Base-by-base conservation (phyloP, 106 monocot genomes). In the Dendrobium catenatum region DNA sequence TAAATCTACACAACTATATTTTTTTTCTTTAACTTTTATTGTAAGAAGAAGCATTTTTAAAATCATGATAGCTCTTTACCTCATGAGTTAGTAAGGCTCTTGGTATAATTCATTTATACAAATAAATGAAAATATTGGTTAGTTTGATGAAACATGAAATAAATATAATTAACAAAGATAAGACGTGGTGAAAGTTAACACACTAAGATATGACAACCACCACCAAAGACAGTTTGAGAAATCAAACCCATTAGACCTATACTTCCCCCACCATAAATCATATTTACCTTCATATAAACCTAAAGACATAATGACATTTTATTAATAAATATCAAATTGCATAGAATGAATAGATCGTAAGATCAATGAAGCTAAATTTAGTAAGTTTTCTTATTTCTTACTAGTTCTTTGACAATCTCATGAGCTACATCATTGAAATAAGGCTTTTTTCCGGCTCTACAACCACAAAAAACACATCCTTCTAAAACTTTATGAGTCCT, bases 251-350 rank as follows among this genome's bases (percentile, higher is more conserved):
- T 92, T 37, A 95, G 82, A 15, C 95, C 95, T 55, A 84, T 81
- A 76, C 95, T 95, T 22, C 95, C 95, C 56, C 95, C 95, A 58
- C 95, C 95, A 83, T 95, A 95, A 18, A 95, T 89, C 72, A 95
- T 72, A 81, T 90, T 82, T 72, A 95, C 84, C 44, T 86, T 85
- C 56, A 80, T 92, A 78, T 90, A 77, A 44, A 92, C 90, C 95
- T 95, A 76, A 41, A n/a, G 15, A 2, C 33, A 82, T 67, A 92
- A 77, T 49, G 49, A 2, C 7, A 11, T 9, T 77, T 88, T 59
- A 5, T 0, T 22, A 0, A 29, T 29, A 29, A 3, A 59, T 59
- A 59, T 59, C 3, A 59, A 59, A 18, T 59, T 59, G 22, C 59
- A 20, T 3, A 59, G n/a, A n/a, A 3, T 70, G 29, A 0, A 10